Conservation (phyloP, 108 stramenopile species). For the Epithemia pelagica region DNA sequence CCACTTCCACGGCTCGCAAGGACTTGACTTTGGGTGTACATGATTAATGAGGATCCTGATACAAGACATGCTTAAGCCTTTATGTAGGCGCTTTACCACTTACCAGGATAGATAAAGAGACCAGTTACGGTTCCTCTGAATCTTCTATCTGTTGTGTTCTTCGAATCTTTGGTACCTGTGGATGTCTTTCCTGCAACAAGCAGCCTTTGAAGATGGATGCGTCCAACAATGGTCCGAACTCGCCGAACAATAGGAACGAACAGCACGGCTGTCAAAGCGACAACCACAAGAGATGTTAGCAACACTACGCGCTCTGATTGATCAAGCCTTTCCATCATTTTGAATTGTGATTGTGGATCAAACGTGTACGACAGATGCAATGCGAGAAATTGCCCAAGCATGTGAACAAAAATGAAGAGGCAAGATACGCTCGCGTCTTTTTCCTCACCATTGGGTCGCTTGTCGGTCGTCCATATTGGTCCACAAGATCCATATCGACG, state of each 20-base stretch:
- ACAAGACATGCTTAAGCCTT: conserved; percentile 4
- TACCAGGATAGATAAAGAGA: conserved; percentile 31
- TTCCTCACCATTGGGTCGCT: no score
- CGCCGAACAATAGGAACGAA: neutral
- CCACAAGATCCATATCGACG: no score
- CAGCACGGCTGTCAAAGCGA: neutral
- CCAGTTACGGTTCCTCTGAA: conserved; percentile 18
- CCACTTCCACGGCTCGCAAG: conserved; percentile 46
- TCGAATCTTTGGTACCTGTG: neutral
- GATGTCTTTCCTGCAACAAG: neutral
- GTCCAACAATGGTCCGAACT: neutral
- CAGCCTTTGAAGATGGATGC: neutral
- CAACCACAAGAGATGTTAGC: neutral
- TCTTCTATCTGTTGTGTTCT: neutral
- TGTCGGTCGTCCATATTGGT: no score
- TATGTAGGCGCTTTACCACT: neutral
- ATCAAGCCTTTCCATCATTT: neutral
- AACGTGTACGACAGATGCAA: no score
- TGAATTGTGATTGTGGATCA: no score
- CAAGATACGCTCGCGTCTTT: no score
- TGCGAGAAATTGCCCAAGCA: no score
- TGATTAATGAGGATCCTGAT: neutral
- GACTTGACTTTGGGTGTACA: conserved; percentile 66
- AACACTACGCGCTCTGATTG: neutral
- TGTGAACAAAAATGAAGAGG: no score